Evolutionary conservation across 768 basidiomycete species (phyloP).

Genomic region (Sporobolomyces phaffii): DNA sequence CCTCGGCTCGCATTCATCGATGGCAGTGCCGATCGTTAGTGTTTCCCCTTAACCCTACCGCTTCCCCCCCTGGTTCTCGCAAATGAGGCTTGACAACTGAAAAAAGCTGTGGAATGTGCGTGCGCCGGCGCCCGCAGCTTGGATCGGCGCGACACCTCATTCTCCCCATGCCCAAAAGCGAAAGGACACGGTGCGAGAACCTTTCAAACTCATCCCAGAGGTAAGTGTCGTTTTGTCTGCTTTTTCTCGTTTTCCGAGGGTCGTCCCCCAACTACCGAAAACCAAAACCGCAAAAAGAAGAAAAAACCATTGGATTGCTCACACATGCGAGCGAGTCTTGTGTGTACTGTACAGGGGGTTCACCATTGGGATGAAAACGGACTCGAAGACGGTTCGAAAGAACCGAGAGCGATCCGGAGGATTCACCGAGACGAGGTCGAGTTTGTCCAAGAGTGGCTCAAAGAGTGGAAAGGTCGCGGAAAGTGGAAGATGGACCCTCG

Average conservation of each 20-base stretch:
- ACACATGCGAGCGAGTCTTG: too few species aligned
- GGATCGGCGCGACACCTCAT: constrained; percentile 41
- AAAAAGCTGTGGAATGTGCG: too few species aligned
- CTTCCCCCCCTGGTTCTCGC: too few species aligned
- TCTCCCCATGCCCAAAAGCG: constrained; percentile 53
- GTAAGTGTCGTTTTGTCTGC: background rate
- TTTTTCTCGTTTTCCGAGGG: background rate
- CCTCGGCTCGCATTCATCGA: constrained; percentile 39
- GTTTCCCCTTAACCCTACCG: background rate
- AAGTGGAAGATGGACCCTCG: constrained; percentile 41
- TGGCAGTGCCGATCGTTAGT: constrained; percentile 37
- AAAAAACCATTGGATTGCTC: too few species aligned
- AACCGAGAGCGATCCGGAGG: constrained; percentile 69
- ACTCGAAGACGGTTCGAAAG: constrained; percentile 55
- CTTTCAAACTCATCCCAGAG: constrained; percentile 80
- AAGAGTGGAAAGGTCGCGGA: constrained; percentile 45
- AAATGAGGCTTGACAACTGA: too few species aligned
- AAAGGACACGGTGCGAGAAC: constrained; percentile 63
- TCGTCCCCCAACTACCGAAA: too few species aligned
- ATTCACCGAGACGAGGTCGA: constrained; percentile 73
- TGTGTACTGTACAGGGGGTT: constrained; percentile 52
- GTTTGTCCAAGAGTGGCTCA: constrained; percentile 73
- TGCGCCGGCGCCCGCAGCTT: too few species aligned
- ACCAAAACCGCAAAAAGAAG: too few species aligned
- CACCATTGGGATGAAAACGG: constrained; percentile 74